Conservation (phyloP, 2,329 filamentous ascomycete genomes). For the Fusarium newnesense region DNA sequence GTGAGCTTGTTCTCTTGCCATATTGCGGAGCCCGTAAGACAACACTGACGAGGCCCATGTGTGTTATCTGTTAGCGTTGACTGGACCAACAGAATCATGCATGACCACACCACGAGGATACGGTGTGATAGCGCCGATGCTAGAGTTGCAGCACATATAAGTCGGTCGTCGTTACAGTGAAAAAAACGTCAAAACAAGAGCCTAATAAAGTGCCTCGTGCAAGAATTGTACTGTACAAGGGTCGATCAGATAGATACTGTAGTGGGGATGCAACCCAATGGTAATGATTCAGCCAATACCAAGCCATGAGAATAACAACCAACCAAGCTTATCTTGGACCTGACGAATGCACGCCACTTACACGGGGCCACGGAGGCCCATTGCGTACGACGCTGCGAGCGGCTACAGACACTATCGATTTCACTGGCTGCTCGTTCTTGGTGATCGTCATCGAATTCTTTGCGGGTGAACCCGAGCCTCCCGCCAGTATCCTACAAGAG, state of each 20-base stretch:
- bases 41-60: conserved; percentile 12
- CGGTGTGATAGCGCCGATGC: conserved; percentile 9
- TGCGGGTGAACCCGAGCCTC: neutral
- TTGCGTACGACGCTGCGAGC: conserved; percentile 6
- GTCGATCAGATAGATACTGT: conserved; percentile 1
- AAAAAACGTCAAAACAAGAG: neutral
- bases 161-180: neutral
- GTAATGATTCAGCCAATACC: conserved; percentile 8
- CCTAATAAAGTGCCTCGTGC: neutral
- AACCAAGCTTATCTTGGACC: conserved; percentile 14
- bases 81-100: conserved; percentile 11
- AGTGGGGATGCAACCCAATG: conserved; percentile 6
- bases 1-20: conserved; percentile 17
- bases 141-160: neutral
- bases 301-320: neutral
- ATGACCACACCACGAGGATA: conserved; percentile 5
- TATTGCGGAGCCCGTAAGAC: neutral
- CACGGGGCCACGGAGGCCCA: conserved; percentile 6
- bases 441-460: conserved; percentile 8
- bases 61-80: conserved; percentile 18
- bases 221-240: neutral
- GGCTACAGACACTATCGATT: conserved; percentile 1
- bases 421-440: neutral
- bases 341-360: conserved; percentile 14
- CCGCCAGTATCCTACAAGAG: conserved; percentile 6